Conservation (phyloP, 352 stramenopile species). For the Pilasporangium apinafurcum region DNA sequence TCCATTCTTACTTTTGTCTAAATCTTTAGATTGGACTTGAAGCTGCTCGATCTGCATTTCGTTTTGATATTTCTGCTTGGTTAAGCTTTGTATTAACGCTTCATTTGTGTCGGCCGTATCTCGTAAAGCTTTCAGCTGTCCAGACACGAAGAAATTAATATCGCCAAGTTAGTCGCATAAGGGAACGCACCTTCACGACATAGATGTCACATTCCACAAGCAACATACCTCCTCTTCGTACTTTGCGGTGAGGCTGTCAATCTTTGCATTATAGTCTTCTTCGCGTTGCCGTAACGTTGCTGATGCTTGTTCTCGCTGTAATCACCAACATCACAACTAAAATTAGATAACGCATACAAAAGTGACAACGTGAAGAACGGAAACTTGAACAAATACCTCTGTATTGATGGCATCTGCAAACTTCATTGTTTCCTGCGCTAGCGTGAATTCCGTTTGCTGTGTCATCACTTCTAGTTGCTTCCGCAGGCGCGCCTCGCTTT, state of each 20-base stretch:
- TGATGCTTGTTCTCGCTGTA: constrained; percentile 38
- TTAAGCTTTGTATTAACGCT: constrained; percentile 39
- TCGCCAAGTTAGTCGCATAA: neutral
- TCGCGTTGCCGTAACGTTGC: constrained; percentile 48
- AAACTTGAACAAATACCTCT: constrained; percentile 12
- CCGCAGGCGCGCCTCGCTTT: constrained; percentile 36
- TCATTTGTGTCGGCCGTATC: constrained; percentile 40
- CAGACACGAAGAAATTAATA: neutral
- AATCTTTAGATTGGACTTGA: constrained; percentile 47
- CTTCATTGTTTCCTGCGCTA: constrained; percentile 59
- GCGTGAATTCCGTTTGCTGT: constrained; percentile 48
- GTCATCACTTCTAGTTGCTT: constrained; percentile 41
- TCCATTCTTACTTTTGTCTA: constrained; percentile 30
- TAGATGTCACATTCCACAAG: too few species aligned
- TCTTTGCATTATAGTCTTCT: constrained; percentile 56
- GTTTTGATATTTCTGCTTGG: constrained; percentile 73
- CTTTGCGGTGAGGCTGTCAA: constrained; percentile 41
- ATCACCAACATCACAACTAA: neutral
- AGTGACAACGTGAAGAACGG: neutral
- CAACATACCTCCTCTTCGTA: constrained; percentile 62
- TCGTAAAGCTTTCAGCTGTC: constrained; percentile 41
- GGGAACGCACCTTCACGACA: neutral
- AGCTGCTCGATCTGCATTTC: constrained; percentile 76
- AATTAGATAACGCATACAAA: neutral
- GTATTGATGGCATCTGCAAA: constrained; percentile 61